Evolutionary conservation across 495 filamentous ascomycete species (phyloP).

Genomic region (Podospora sp.): DNA sequence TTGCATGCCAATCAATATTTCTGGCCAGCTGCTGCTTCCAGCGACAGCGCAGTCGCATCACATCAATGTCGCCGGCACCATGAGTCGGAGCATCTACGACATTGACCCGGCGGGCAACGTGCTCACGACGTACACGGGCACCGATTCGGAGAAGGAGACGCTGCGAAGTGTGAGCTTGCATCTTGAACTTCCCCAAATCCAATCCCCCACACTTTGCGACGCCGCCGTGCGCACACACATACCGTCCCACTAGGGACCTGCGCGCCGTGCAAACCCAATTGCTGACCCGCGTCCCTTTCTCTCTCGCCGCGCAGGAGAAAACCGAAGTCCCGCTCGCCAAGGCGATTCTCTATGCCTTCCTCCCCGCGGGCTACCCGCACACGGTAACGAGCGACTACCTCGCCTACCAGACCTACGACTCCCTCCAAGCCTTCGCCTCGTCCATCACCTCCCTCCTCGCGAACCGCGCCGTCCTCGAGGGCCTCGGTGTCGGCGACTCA

Average conservation of each 20-base stretch:
- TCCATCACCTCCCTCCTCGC: slow-evolving; percentile 88
- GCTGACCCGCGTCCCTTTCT: background rate
- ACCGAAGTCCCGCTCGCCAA: slow-evolving; percentile 34
- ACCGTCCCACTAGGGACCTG: background rate
- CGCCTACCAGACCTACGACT: slow-evolving; percentile 72
- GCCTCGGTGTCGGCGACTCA: slow-evolving; percentile 88
- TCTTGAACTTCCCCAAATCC: background rate
- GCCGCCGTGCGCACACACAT: no score
- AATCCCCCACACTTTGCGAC: background rate
- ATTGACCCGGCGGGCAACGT: slow-evolving; percentile 44
- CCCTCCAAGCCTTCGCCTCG: slow-evolving; percentile 92
- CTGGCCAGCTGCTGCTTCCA: background rate
- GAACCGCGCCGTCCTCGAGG: slow-evolving; percentile 87
- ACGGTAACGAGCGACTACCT: slow-evolving; percentile 91
- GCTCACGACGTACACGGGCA: slow-evolving; percentile 35
- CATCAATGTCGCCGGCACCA: slow-evolving; percentile 27
- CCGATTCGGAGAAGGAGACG: slow-evolving; percentile 27
- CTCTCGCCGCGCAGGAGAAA: slow-evolving; percentile 30
- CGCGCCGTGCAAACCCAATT: background rate
- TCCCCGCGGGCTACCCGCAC: slow-evolving; percentile 91
- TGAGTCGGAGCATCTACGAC: slow-evolving; percentile 39
- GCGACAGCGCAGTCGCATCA: background rate
- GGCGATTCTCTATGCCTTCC: slow-evolving; percentile 69
- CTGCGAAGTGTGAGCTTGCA: slow-evolving; percentile 10
- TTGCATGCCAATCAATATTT: no score